Percentiles rank a stretch among this genome's conserved stretches.
These are phyloP conservation scores for Botrytis medusae DNA, from an alignment of 2,329 filamentous ascomycete genomes.

Conservation along the genomic window DNA sequence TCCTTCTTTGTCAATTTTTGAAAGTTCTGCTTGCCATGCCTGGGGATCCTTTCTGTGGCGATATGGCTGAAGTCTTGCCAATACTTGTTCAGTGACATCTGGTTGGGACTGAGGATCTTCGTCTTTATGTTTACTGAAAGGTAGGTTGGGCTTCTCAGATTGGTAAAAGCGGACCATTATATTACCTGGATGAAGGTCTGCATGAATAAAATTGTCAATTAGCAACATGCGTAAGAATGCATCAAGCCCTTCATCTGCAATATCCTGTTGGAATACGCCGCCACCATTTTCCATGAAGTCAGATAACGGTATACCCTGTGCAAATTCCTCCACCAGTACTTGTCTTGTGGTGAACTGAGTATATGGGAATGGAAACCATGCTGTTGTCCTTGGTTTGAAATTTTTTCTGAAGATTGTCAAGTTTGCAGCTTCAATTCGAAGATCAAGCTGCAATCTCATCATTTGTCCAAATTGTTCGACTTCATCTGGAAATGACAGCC, in stretches of 20 bases:
- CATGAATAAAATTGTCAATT: constrained; percentile 96
- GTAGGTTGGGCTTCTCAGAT: constrained; percentile 68
- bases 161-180: constrained; percentile 99
- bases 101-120: constrained; percentile 50
- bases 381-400: constrained; percentile 84
- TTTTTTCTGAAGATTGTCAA: constrained; percentile 84
- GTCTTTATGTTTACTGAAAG: constrained; percentile 43
- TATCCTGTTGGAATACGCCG: constrained; percentile 89
- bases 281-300: constrained; percentile 90
- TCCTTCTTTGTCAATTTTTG: constrained; percentile 78
- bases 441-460: constrained; percentile 96
- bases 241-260: constrained; percentile 91
- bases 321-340: constrained; percentile 93
- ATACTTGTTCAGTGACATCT: constrained; percentile 85
- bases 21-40: constrained; percentile 73
- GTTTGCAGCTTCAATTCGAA: constrained; percentile 92
- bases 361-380: constrained; percentile 97
- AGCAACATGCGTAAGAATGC: constrained; percentile 96
- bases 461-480: constrained; percentile 93
- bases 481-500: constrained; percentile 94
- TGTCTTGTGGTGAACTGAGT: constrained; percentile 88
- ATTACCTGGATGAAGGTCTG: constrained; percentile 93
- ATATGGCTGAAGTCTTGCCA: constrained; percentile 75
- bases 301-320: constrained; percentile 86
- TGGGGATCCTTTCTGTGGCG: constrained; percentile 59